These are phyloP conservation scores for Danielozyma ontarioensis DNA, from an alignment of 805 yeast genomes.

Conservation along the genomic window DNA sequence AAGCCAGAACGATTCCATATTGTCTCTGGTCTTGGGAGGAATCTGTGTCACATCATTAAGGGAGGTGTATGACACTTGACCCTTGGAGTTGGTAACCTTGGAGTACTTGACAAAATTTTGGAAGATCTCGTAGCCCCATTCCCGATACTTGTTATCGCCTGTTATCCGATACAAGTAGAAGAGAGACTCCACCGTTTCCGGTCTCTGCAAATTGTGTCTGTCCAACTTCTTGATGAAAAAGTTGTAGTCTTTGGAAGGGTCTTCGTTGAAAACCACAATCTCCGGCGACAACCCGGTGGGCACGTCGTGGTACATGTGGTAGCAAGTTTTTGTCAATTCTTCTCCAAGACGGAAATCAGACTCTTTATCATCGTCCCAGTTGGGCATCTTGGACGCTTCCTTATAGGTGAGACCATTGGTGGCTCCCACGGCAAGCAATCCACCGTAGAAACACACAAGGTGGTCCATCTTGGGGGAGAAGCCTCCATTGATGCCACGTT, in stretches of 20 bases:
- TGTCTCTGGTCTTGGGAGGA: constrained; percentile 56
- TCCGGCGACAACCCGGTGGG: constrained; percentile 84
- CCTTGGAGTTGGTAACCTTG: constrained; percentile 37
- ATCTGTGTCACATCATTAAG: constrained; percentile 57
- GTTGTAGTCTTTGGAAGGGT: constrained; percentile 42
- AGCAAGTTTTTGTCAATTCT: constrained; percentile 76
- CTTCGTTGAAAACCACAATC: constrained; percentile 75
- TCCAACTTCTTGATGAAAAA: constrained; percentile 68
- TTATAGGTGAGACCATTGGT: constrained; percentile 62
- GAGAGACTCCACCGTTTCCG: constrained; percentile 88
- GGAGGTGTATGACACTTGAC: constrained; percentile 52
- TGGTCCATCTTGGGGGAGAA: constrained; percentile 83
- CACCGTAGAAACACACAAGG: constrained; percentile 87
- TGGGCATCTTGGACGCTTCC: constrained; percentile 48
- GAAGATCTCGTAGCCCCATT: constrained; percentile 88
- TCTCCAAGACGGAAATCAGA: constrained; percentile 65
- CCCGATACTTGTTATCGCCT: constrained; percentile 72
- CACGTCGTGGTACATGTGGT: constrained; percentile 71
- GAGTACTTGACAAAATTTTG: constrained; percentile 61
- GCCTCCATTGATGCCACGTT: constrained; percentile 56
- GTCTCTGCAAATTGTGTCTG: constrained; percentile 82
- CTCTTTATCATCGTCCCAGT: constrained; percentile 57
- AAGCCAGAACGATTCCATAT: constrained; percentile 89
- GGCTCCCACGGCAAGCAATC: constrained; percentile 83
- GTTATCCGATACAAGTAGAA: constrained; percentile 77